A percentile compares a stretch with the other conserved stretches of the same genome.
phyloP scores from a whole-genome alignment of 495 filamentous ascomycete species.

The Tetracladium setigerum region DNA sequence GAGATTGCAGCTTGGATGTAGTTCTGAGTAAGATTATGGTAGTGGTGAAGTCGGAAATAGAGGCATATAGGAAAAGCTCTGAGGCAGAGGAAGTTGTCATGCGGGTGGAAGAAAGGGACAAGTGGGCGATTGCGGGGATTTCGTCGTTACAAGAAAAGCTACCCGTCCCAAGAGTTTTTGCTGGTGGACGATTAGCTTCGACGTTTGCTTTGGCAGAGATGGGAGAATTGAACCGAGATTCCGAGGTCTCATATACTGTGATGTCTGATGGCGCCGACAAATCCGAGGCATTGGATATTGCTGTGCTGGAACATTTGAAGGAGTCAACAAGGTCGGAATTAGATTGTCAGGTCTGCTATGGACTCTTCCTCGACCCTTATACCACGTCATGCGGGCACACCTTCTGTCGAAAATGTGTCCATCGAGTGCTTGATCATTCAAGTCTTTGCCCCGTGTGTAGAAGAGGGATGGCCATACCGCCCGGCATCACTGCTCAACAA shows the following conservation, averaged over 20 bases:
- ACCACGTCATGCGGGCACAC: slow-evolving; percentile 87
- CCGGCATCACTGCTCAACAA: slow-evolving; percentile 36
- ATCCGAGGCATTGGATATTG: slow-evolving; percentile 37
- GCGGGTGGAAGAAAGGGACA: slow-evolving; percentile 31
- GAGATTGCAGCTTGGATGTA: slow-evolving; percentile 72
- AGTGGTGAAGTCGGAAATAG: slow-evolving; percentile 40
- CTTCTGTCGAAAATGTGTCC: slow-evolving; percentile 73
- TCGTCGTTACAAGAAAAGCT: slow-evolving; percentile 27
- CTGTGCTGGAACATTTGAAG: slow-evolving; percentile 47
- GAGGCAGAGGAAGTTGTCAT: slow-evolving; percentile 22
- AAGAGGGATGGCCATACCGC: slow-evolving; percentile 52
- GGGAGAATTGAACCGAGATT: slow-evolving; percentile 43
- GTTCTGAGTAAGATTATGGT: slow-evolving; percentile 58
- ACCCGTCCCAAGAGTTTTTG: slow-evolving; percentile 23
- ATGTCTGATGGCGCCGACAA: slow-evolving; percentile 27
- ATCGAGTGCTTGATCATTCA: slow-evolving; percentile 66
- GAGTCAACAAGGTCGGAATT: slow-evolving; percentile 57
- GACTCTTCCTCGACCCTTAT: slow-evolving; percentile 67
- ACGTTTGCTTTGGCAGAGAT: slow-evolving; percentile 48
- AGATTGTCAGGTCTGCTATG: slow-evolving; percentile 85
- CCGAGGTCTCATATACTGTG: slow-evolving; percentile 38
- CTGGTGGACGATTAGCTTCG: slow-evolving; percentile 53
- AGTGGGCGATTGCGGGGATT: slow-evolving; percentile 35
- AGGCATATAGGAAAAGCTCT: slow-evolving; percentile 24
- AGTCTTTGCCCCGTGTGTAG: slow-evolving; percentile 75